Evolutionary conservation across 2,329 filamentous ascomycete species (phyloP).

Genomic region (Exophiala sideris): DNA sequence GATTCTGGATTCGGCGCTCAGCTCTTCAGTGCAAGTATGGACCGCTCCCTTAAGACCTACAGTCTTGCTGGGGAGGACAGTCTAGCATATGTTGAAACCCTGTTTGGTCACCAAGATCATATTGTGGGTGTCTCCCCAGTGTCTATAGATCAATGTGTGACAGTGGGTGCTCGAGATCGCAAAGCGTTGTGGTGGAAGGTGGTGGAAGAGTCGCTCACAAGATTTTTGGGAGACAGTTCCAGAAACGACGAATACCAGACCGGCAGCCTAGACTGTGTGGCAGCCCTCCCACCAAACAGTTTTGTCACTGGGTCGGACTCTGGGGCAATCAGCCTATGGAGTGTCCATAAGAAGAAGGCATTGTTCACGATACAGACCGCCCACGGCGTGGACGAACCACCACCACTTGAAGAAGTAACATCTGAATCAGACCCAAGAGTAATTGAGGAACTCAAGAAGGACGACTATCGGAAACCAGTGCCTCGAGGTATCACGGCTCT

Average conservation of each 20-base stretch:
- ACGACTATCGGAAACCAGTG: constrained; percentile 58
- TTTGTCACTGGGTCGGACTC: constrained; percentile 96
- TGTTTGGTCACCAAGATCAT: constrained; percentile 93
- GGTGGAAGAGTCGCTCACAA: constrained; percentile 88
- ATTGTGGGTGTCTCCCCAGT: constrained; percentile 81
- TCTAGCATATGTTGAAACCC: constrained; percentile 87
- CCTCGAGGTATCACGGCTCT: constrained; percentile 91
- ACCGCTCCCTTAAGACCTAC: constrained; percentile 95
- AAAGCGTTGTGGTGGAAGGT: constrained; percentile 96
- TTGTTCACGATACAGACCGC: constrained; percentile 74
- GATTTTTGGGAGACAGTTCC: constrained; percentile 75
- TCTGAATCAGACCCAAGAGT: constrained; percentile 66
- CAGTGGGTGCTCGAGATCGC: constrained; percentile 83
- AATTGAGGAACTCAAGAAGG: constrained; percentile 41
- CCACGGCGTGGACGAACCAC: constrained; percentile 75
- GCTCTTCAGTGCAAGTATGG: constrained; percentile 83
- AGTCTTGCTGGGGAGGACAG: constrained; percentile 67
- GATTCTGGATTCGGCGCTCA: constrained; percentile 63
- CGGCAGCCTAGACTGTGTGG: constrained; percentile 86
- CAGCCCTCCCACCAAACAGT: constrained; percentile 82
- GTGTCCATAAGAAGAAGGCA: constrained; percentile 89
- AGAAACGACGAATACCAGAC: constrained; percentile 57
- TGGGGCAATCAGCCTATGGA: constrained; percentile 82
- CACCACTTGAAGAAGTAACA: constrained; percentile 66
- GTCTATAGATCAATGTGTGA: constrained; percentile 82